These are phyloP conservation scores for Citrullus amarus DNA, from an alignment of 306 rosid species.

Conservation along the genomic window DNA sequence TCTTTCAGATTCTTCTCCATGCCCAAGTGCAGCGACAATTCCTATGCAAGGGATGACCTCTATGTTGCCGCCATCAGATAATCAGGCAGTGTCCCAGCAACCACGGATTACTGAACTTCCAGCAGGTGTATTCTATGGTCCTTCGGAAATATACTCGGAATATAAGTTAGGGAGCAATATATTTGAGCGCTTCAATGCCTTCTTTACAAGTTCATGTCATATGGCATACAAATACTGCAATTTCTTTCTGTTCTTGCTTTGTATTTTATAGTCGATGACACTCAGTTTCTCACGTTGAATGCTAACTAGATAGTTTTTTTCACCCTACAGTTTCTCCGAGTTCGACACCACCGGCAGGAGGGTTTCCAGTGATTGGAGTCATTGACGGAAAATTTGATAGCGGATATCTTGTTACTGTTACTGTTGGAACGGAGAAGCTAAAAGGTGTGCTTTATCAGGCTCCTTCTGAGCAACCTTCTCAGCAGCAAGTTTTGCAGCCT, in stretches of 20 bases:
- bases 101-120: slow-evolving; percentile 24
- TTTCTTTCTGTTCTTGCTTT: not conserved
- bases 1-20: slow-evolving; percentile 35
- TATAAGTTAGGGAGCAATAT: not conserved
- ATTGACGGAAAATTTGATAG: slow-evolving; percentile 90
- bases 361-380: slow-evolving; percentile 45
- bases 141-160: not conserved
- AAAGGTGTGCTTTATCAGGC: slow-evolving; percentile 72
- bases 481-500: slow-evolving; percentile 16
- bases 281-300: not conserved
- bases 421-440: slow-evolving; percentile 59
- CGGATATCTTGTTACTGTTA: slow-evolving; percentile 82
- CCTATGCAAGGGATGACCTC: slow-evolving; percentile 22
- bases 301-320: not conserved
- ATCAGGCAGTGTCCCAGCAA: slow-evolving; percentile 31
- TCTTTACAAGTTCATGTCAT: not conserved
- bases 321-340: slow-evolving; percentile 15
- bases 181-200: not conserved
- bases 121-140: slow-evolving; percentile 33
- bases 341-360: slow-evolving; percentile 25
- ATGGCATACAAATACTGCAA: not conserved
- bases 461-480: slow-evolving; percentile 20
- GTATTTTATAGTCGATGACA: not conserved
- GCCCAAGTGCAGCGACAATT: slow-evolving; percentile 21
- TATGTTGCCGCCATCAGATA: slow-evolving; percentile 20